Evolutionary conservation across 768 basidiomycete species (phyloP).

Genomic region (Coprinopsis sp.): DNA sequence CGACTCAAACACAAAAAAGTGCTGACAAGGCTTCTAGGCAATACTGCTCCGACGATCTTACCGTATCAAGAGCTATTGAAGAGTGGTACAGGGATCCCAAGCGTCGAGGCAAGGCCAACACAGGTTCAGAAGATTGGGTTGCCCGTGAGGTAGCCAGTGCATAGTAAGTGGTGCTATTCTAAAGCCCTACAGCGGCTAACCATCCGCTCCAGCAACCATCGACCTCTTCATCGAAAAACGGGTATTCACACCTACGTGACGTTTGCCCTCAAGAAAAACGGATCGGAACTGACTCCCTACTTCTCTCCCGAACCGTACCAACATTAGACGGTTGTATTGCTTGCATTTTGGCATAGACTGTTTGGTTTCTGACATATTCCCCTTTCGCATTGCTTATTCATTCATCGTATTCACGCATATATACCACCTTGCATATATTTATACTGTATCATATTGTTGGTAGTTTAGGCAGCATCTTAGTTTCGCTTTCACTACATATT

Average conservation of each 20-base stretch:
- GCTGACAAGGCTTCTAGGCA: conserved; percentile 14
- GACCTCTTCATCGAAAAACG: conserved; percentile 15
- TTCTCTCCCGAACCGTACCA: conserved; percentile 28
- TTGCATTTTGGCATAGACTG: too few species aligned
- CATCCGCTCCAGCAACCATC: conserved; percentile 19
- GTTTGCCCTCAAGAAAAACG: conserved; percentile 25
- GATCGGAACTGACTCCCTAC: conserved; percentile 29
- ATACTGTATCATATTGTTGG: too few species aligned
- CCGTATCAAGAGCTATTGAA: conserved; percentile 24
- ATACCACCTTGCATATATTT: too few species aligned
- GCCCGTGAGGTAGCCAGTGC: conserved; percentile 22
- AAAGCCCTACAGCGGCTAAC: not conserved
- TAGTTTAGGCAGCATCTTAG: too few species aligned
- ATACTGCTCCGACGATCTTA: conserved; percentile 24
- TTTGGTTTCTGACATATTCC: too few species aligned
- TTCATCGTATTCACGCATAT: too few species aligned
- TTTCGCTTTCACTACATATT: too few species aligned
- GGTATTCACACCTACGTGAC: conserved; percentile 31
- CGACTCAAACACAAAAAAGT: not conserved
- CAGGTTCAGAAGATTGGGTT: conserved; percentile 21
- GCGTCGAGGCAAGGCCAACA: conserved; percentile 3
- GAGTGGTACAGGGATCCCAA: conserved; percentile 19
- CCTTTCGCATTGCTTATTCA: too few species aligned
- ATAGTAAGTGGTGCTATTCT: conserved; percentile 19
- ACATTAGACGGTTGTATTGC: not conserved